Evolutionary conservation across 2,329 filamentous ascomycete genomes (phyloP).

Genomic region (Thielaviopsis euricoi): DNA sequence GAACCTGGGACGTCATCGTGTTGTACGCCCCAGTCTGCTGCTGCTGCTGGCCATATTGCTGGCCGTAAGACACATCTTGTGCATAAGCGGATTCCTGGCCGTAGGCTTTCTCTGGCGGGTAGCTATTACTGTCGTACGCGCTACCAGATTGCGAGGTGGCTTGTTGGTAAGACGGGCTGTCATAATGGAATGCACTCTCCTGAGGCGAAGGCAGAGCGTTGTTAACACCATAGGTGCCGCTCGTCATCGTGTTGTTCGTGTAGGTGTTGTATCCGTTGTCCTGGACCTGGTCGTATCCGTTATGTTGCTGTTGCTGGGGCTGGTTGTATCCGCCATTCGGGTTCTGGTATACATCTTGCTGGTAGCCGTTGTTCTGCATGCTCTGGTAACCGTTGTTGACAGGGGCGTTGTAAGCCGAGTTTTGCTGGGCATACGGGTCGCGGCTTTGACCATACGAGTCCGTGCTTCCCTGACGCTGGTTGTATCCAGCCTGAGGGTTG

Average conservation of each 20-base stretch:
- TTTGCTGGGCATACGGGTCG: conserved; percentile 14
- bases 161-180: conserved; percentile 9
- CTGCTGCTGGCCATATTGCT: background rate
- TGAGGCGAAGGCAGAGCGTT: conserved; percentile 9
- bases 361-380: conserved; percentile 1
- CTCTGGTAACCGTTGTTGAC: background rate
- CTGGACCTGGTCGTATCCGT: conserved; percentile 1
- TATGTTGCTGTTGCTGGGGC: conserved; percentile 1
- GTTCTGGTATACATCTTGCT: conserved; percentile 5
- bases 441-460: conserved; percentile 11
- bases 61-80: conserved; percentile 5
- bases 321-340: background rate
- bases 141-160: background rate
- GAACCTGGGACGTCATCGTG: background rate
- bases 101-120: conserved; percentile 3
- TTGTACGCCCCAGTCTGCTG: conserved; percentile 4
- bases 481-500: conserved; percentile 2
- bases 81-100: background rate
- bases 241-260: background rate
- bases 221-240: background rate
- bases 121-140: background rate
- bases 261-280: conserved; percentile 8
- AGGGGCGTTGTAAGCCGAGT: conserved; percentile 1
- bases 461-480: conserved; percentile 2
- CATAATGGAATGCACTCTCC: conserved; percentile 11